Percentiles rank a stretch among this genome's conserved stretches.
These are phyloP conservation scores for Yarrowia hollandica DNA, from an alignment of 805 yeast genomes.

Conservation along the genomic window DNA sequence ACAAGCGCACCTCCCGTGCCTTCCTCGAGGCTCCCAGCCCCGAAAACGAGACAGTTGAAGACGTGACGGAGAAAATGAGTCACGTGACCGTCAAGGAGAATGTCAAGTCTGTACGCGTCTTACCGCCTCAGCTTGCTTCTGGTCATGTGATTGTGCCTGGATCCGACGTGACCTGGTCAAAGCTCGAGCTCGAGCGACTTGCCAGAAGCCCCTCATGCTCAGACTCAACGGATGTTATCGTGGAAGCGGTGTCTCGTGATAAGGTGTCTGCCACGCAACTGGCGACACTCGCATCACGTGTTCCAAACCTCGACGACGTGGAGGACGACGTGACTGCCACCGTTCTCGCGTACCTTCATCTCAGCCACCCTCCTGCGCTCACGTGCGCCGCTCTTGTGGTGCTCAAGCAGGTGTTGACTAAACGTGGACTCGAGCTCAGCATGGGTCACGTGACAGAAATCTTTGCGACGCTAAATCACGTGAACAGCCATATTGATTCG, in stretches of 20 bases:
- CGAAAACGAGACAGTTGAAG: not conserved
- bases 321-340: not conserved
- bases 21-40: slow-evolving; percentile 6
- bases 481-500: not conserved
- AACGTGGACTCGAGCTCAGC: not conserved
- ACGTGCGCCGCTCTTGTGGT: not conserved
- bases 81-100: slow-evolving; percentile 12
- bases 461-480: not conserved
- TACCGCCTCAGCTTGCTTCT: not conserved
- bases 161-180: not conserved
- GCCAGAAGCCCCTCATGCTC: not conserved
- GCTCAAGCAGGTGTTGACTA: not conserved
- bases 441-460: slow-evolving; percentile 15
- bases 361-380: not conserved
- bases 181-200: slow-evolving; percentile 8
- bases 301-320: not conserved
- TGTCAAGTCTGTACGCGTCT: not conserved
- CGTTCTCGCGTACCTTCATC: not conserved
- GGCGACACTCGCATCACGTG: not conserved
- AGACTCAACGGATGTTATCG: not conserved
- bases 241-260: not conserved
- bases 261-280: slow-evolving; percentile 9
- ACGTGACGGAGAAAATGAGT: slow-evolving; percentile 2
- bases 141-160: not conserved
- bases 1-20: slow-evolving; percentile 14